Base-by-base conservation (phyloP, 345 rosid species). In the Corymbia maculata region DNA sequence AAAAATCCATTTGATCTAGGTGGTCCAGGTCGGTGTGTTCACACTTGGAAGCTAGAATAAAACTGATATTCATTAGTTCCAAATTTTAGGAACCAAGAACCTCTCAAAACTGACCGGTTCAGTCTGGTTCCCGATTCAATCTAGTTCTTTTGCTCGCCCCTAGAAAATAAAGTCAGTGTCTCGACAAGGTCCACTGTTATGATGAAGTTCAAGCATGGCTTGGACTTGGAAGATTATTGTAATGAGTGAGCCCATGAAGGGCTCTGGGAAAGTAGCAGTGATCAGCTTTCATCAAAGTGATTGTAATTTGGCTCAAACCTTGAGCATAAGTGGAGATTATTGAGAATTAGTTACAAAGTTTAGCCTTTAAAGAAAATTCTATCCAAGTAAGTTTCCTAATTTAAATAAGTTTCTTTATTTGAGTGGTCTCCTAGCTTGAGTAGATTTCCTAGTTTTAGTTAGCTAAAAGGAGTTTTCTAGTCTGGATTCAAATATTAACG, bases 1-100 rank as follows among this genome's bases (percentile, higher is more conserved):
- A 13, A 59, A 59, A 59, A 68, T 68, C 45, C 2, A 8, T 42
- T 1, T 0, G 6, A 8, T 30, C 11, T 2, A 15, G 0, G 79
- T 0, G 1, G 2, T 30, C 3, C 0, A 53, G 0, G 59, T 53
- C 24, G 26, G 9, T 53, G 61, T 55, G 61, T 55, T 28, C 61
- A 22, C 28, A 55, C 61, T 0, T 55, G 1, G 13, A 68, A 0
- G 8, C 0, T 0, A 32, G 45, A 32, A 68, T 36, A 3, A 0
- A 2, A 68, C 22, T 0, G 0, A 32, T 9, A 32, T 16, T 68
- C 80, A 32, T 0, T 0, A 2, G 1, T 68, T 68, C 0, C 6
- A 32, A 68, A 32, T 4, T 68, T 68, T 68, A 32, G 79, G 79
- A 30, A 30, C 2, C 8, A 66, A 30, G 36, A 66, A 66, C 17